phyloP scores from a whole-genome alignment of 805 yeast genomes.

The Saturnispora saitoi region DNA sequence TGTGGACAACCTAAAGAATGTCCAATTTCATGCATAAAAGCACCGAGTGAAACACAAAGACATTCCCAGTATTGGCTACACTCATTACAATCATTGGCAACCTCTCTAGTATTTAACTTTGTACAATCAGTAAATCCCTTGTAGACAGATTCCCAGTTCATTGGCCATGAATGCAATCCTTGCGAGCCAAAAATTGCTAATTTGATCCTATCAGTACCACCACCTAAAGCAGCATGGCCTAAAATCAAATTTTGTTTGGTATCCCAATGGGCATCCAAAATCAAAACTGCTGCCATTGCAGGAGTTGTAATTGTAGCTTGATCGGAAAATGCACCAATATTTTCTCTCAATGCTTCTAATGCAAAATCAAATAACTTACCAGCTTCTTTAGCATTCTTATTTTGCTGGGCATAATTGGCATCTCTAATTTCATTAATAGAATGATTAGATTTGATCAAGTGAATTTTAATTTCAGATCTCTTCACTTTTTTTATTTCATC shows the following conservation, averaged over 20 bases:
- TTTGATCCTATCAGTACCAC: conserved; percentile 61
- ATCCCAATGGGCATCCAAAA: conserved; percentile 83
- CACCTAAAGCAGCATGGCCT: conserved; percentile 94
- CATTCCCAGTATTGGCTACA: conserved; percentile 91
- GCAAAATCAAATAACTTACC: conserved; percentile 80
- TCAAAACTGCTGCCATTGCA: conserved; percentile 76
- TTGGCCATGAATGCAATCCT: conserved; percentile 89
- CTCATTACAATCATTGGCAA: conserved; percentile 84
- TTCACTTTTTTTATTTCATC: conserved; percentile 28
- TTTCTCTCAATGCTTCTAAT: conserved; percentile 52
- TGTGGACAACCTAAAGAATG: conserved; percentile 90
- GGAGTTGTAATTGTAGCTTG: conserved; percentile 32
- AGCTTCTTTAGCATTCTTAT: conserved; percentile 55
- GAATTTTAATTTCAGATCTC: conserved; percentile 67
- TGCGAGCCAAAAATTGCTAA: conserved; percentile 93
- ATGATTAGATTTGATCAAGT: conserved; percentile 57
- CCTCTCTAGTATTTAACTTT: conserved; percentile 49
- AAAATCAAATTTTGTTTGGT: conserved; percentile 44
- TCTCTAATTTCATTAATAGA: conserved; percentile 67
- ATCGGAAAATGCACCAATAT: conserved; percentile 46
- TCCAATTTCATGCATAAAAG: conserved; percentile 93
- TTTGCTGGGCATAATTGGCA: conserved; percentile 82
- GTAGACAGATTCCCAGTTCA: conserved; percentile 59
- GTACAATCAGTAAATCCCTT: conserved; percentile 70
- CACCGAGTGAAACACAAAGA: conserved; percentile 77